phyloP scores from a whole-genome alignment of 257 asterid species.

The Sherardia arvensis region DNA sequence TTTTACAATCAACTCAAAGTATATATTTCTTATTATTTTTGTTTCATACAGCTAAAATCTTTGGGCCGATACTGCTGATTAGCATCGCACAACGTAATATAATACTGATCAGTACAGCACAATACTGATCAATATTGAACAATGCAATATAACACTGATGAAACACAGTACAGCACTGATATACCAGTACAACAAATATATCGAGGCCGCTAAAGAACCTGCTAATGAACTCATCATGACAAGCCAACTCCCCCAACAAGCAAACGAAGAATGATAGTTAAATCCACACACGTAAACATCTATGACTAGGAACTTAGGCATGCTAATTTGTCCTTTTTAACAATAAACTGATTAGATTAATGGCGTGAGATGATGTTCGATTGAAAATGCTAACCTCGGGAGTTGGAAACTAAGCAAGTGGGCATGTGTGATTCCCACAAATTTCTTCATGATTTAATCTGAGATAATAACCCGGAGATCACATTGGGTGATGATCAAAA shows the following conservation, averaged over 20 bases:
- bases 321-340: conserved; percentile 19
- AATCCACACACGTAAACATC: conserved; percentile 17
- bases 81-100: no score
- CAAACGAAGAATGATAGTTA: neutral
- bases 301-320: conserved; percentile 24
- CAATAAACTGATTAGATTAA: conserved; percentile 7
- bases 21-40: no score
- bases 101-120: no score
- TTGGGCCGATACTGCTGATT: no score
- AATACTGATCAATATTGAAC: no score
- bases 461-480: conserved; percentile 14
- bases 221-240: neutral
- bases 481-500: conserved; percentile 4
- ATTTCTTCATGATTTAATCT: conserved; percentile 9
- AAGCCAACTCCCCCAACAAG: neutral
- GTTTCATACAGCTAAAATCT: no score
- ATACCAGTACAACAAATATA: no score
- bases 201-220: neutral
- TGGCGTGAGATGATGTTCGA: conserved; percentile 30
- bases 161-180: no score
- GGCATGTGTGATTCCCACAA: conserved; percentile 14
- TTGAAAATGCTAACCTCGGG: conserved; percentile 14
- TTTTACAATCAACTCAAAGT: no score
- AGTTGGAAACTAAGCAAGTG: conserved; percentile 28
- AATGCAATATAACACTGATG: no score